Evolutionary conservation across 2,329 filamentous ascomycete genomes (phyloP), one percentile per base, ranked within the genome.

Genomic region (Fusarium papillatum): DNA sequence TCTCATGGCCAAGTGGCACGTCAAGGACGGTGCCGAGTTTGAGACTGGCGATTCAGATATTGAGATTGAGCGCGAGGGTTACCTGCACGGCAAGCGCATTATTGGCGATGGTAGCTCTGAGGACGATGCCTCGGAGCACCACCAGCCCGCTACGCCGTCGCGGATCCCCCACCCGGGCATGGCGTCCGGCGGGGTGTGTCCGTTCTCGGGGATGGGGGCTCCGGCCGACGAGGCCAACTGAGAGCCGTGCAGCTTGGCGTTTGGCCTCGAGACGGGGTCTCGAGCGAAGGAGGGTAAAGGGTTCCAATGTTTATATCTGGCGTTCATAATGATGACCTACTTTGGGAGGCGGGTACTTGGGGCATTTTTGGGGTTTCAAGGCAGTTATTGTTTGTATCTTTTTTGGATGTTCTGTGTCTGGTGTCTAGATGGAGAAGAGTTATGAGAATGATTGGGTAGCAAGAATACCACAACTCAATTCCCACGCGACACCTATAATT

Each of bases 1-100:
- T 82, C 87, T 96, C 36, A 94, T 96, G 82, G 93, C 94, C n/a
- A 94, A 93, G 82, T 96, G 94, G 93, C 94, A 95, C 79, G 90
- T 94, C 41, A 87, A 89, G 39, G 92, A 94, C 75, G 92, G 92
- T 62, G 89, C 92, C 41, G 93, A 95, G 82, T 91, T 86, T 75
- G 82, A 83, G 34, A 80, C 83, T 2, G 84, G 84, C 19, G 85
- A 86, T 16, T 86, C 87, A 66, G 86, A 87, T 59, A 85, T 88
- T 17, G 84, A 88, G 31, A 82, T 91, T 55, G 91, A 93, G 80
- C 85, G 86, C 64, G 93, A 94, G 80, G 92, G 92, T 0, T 93
- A 90, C 78, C 78, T 94, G 24, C 88, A 92, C 74, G 92, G 92
- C 2, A 91, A 90, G 83, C 90, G 89, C 80, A 84, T 94, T 11